Percentiles rank a stretch among this genome's conserved stretches.
Evolutionary conservation across 371 early-diverging fungal species (phyloP).

Genomic region (Thermomucor indicae-seudaticae): DNA sequence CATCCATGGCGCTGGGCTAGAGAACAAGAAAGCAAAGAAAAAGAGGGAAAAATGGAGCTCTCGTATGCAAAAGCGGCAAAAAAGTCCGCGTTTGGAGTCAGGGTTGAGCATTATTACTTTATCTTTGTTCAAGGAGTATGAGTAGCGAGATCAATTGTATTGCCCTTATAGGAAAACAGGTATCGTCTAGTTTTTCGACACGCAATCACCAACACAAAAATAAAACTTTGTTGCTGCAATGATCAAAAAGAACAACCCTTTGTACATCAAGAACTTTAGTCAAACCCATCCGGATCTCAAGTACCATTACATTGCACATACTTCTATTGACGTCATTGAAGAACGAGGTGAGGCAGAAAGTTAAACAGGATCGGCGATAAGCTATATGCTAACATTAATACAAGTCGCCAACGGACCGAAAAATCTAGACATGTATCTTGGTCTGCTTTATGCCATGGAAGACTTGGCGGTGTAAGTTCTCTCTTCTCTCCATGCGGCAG

Average conservation of each 20-base stretch:
- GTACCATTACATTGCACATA: constrained; percentile 86
- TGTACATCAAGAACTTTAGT: constrained; percentile 77
- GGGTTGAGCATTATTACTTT: too few relatives aligned
- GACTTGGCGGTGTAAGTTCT: constrained; percentile 73
- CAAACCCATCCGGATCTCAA: constrained; percentile 74
- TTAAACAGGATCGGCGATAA: background rate
- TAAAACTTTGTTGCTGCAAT: background rate
- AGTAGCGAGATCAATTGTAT: constrained; percentile 70
- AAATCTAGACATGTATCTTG: constrained; percentile 74
- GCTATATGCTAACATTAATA: background rate
- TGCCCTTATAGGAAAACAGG: constrained; percentile 67
- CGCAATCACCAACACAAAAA: background rate
- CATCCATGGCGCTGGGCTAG: constrained; percentile 38
- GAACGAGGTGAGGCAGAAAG: constrained; percentile 58
- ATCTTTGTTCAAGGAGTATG: constrained; percentile 14
- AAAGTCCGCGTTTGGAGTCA: too few relatives aligned
- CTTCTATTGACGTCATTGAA: constrained; percentile 84
- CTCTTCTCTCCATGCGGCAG: too few relatives aligned
- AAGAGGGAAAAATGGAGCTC: too few relatives aligned
- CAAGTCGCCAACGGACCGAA: constrained; percentile 58
- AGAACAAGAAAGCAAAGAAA: background rate
- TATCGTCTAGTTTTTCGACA: background rate
- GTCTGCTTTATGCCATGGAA: constrained; percentile 82
- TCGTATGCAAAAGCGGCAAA: too few relatives aligned
- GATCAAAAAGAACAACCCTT: constrained; percentile 72